phyloP scores from a whole-genome alignment of 2,329 filamentous ascomycete species.

The Coleophoma cylindrospora region DNA sequence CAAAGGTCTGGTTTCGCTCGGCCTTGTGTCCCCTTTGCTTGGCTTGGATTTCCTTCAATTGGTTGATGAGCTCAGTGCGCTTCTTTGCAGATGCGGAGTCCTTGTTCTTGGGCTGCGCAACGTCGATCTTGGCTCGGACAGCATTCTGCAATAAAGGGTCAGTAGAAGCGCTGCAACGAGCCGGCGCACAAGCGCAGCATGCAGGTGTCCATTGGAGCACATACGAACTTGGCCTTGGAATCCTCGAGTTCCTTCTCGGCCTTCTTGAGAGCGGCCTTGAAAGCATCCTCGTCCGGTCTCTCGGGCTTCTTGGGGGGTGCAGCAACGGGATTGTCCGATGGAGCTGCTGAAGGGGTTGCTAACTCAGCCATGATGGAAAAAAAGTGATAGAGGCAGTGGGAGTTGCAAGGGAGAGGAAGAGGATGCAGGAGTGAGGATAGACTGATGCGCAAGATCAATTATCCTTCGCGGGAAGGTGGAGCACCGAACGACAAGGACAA shows the following conservation, averaged over 20 bases:
- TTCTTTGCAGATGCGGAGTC: constrained; percentile 77
- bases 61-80: constrained; percentile 76
- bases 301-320: constrained; percentile 54
- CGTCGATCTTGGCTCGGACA: constrained; percentile 83
- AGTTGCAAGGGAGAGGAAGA: too few relatives aligned
- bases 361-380: constrained; percentile 40
- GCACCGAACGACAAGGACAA: background rate
- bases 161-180: constrained; percentile 10
- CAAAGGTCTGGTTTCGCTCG: constrained; percentile 69
- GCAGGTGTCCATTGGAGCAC: constrained; percentile 19
- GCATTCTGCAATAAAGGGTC: constrained; percentile 57
- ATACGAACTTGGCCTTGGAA: constrained; percentile 65
- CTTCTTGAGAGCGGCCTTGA: constrained; percentile 72
- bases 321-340: constrained; percentile 28
- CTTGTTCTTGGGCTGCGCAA: constrained; percentile 75
- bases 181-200: constrained; percentile 1
- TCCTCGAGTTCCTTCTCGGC: constrained; percentile 84
- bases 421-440: background rate
- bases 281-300: constrained; percentile 82
- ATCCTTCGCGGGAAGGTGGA: background rate
- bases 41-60: constrained; percentile 78
- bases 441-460: background rate
- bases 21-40: constrained; percentile 87
- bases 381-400: background rate
- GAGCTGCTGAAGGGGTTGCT: constrained; percentile 36